phyloP scores from a whole-genome alignment of 2,329 filamentous ascomycete genomes.

The Penicillium expansum region DNA sequence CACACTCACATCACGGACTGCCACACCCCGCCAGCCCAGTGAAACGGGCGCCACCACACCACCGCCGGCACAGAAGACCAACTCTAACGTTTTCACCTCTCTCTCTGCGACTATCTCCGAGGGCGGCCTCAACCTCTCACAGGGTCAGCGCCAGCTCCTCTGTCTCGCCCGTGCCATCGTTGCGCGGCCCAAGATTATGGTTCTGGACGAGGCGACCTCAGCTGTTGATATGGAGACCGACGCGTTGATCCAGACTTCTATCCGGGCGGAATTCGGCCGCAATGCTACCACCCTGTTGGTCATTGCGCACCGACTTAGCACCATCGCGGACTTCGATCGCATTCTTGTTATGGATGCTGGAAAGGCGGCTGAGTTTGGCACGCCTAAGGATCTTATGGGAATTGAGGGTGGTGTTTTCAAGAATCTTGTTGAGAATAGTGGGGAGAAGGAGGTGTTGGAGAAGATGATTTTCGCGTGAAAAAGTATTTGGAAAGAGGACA shows the following conservation, averaged over 20 bases:
- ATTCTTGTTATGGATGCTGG: constrained; percentile 71
- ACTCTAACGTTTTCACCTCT: constrained; percentile 66
- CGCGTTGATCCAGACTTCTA: constrained; percentile 68
- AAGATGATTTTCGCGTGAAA: constrained; percentile 23
- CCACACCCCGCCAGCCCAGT: constrained; percentile 55
- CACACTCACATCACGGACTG: constrained; percentile 69
- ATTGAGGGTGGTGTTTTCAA: constrained; percentile 25
- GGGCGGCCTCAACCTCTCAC: constrained; percentile 62
- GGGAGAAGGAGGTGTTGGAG: constrained; percentile 24
- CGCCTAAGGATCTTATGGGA: constrained; percentile 59
- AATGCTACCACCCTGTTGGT: constrained; percentile 65
- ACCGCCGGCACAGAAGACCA: constrained; percentile 39
- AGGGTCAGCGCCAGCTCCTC: constrained; percentile 34
- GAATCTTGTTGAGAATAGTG: constrained; percentile 25
- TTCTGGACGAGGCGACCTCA: constrained; percentile 76
- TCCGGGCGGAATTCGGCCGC: constrained; percentile 66
- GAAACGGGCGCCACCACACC: constrained; percentile 20
- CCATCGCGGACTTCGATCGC: constrained; percentile 73
- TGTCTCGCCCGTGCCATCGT: constrained; percentile 54
- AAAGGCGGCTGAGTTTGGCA: constrained; percentile 65
- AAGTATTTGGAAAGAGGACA: background rate
- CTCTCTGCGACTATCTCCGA: constrained; percentile 66
- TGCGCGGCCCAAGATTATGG: constrained; percentile 70
- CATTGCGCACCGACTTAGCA: constrained; percentile 73
- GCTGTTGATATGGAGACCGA: constrained; percentile 78